Percentiles rank a stretch among this genome's conserved stretches.
Conservation (phyloP, 2,329 filamentous ascomycete genomes). For the Laburnicola sp. region DNA sequence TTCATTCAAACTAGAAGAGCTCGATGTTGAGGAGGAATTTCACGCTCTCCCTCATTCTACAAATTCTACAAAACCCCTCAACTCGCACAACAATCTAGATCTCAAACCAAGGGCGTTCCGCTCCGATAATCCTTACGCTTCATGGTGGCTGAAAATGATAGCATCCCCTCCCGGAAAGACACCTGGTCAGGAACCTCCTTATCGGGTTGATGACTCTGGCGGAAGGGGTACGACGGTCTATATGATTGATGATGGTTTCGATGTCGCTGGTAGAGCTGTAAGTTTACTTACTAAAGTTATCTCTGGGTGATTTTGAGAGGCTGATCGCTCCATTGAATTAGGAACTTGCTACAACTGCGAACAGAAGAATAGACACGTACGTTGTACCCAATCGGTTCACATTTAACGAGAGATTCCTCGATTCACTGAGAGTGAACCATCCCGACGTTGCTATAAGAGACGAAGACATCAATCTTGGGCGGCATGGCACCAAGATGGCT, state of each 20-base stretch:
- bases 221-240: constrained; percentile 6
- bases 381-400: background rate
- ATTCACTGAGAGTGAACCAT: background rate
- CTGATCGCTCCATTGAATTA: no score
- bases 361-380: background rate
- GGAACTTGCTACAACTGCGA: no score
- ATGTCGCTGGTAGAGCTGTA: background rate
- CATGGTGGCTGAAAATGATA: constrained; percentile 3
- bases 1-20: background rate
- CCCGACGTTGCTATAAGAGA: background rate
- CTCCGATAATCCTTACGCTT: background rate
- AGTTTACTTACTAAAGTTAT: background rate
- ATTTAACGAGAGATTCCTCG: background rate
- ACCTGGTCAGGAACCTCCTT: background rate
- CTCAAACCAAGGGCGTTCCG: background rate
- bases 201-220: constrained; percentile 1
- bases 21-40: background rate
- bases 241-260: constrained; percentile 11
- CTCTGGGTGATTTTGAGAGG: background rate
- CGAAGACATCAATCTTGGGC: background rate
- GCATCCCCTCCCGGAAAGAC: background rate
- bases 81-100: background rate
- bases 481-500: constrained; percentile 9
- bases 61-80: background rate
- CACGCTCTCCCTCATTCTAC: background rate